Base-by-base conservation (phyloP, 139 green algal species). In the Eudorina sp. region DNA sequence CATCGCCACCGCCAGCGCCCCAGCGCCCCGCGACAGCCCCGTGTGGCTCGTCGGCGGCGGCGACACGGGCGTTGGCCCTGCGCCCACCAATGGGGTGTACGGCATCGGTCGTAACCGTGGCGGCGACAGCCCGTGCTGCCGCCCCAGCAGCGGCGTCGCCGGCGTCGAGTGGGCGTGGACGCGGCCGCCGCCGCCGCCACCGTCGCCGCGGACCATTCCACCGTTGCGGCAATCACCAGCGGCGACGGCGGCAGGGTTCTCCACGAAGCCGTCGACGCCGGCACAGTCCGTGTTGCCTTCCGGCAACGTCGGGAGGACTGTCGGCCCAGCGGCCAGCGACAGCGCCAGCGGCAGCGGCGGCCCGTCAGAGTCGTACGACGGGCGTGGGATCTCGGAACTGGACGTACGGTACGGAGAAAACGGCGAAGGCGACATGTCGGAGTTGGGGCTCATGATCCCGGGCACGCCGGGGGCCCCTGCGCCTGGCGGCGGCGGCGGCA, bases 1-100 rank as follows among this genome's bases (percentile, higher is more conserved):
- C 43, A 76, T 34, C 60, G 80, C 80, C 80, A 41, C 80, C 41
- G 80, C 80, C 80, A 86, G 58, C 55, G 80, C 80, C 3, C 80
- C 80, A 40, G 60, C 80, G 31, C 51, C 53, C 4, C 34, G 36
- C 41, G 70, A 8, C 66, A 46, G 34, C 34, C 16, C 3, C 66
- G 34, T 31, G 18, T 43, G 62, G 43, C 21, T 34, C 16, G 40
- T 29, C 2, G 53, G 13, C 11, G 55, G 21, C 43, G 13, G 1
- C 40, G 78, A 46, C 48, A 31, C n/a, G 14, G 43, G 43, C 29
- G 45, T 1, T 34, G 48, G 14, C 46, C 41, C 70, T 40, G 70
- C 40, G 70, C 70, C 70, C 21, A 83, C 51, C 31, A 83, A 7
- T 16, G 75, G 51, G 8, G 75, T 69, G 48, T 68, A 66, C 45